These are phyloP conservation scores for Pseudogymnoascus sp. DNA, from an alignment of 2,329 filamentous ascomycete species.

Conservation along the genomic window DNA sequence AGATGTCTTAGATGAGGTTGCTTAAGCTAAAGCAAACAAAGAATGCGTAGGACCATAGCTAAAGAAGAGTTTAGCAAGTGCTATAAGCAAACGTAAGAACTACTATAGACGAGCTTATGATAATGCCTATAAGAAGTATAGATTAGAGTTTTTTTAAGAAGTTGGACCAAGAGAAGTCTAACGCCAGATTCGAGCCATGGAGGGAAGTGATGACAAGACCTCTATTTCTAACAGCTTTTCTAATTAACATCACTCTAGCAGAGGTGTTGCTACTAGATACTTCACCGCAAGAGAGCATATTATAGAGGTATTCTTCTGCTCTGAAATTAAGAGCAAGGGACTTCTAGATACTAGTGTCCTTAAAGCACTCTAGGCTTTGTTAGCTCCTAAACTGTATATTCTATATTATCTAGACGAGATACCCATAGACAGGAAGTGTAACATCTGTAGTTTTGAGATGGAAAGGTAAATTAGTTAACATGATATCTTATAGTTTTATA, in stretches of 20 bases:
- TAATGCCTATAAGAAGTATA: not conserved
- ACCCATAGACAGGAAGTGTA: not conserved
- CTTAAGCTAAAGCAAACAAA: not conserved
- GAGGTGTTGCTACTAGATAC: not conserved
- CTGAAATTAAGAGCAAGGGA: not conserved
- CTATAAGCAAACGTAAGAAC: constrained; percentile 4
- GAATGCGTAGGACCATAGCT: not conserved
- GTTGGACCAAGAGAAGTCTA: constrained; percentile 2
- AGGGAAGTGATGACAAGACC: not conserved
- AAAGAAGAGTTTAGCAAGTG: not conserved
- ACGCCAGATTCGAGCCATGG: not conserved
- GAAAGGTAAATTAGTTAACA: constrained; percentile 1
- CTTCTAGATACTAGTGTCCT: not conserved
- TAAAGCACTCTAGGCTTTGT: not conserved
- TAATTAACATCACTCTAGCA: not conserved
- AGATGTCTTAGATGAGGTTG: not conserved
- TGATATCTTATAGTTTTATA: not conserved
- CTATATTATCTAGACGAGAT: not conserved
- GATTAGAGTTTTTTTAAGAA: constrained; percentile 2
- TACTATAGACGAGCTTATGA: not conserved
- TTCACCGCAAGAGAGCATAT: constrained; percentile 1
- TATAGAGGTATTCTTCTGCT: not conserved
- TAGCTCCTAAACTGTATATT: not conserved
- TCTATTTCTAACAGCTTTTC: constrained; percentile 5
- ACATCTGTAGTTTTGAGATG: not conserved